phyloP scores from a whole-genome alignment of 441 rosid genomes.

The Bocquillonia castaneifolia region DNA sequence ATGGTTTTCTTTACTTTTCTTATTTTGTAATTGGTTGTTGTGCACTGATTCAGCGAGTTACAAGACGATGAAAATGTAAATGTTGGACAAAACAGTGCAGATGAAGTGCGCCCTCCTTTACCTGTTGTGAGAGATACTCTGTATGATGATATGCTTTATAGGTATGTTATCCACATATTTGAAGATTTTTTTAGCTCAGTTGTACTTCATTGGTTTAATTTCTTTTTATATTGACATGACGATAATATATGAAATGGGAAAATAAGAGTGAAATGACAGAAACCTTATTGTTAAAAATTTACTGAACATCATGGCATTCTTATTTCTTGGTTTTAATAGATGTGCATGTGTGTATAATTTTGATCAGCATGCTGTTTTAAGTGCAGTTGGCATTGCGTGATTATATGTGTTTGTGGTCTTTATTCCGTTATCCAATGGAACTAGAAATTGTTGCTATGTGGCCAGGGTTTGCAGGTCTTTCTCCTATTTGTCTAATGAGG shows the following conservation, averaged over 20 bases:
- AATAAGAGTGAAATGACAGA: not conserved
- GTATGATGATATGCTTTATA: constrained; percentile 60
- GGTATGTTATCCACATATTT: constrained; percentile 35
- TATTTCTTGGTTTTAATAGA: not conserved
- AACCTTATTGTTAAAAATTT: not conserved
- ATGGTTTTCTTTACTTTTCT: constrained; percentile 1
- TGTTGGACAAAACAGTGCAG: constrained; percentile 39
- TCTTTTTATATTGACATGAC: not conserved
- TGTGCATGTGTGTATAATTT: not conserved
- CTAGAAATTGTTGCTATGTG: not conserved
- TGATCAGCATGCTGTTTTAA: not conserved
- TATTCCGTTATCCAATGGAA: not conserved
- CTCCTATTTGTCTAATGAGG: not conserved
- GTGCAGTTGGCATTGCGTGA: not conserved
- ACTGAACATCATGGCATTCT: not conserved
- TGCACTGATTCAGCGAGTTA: constrained; percentile 35
- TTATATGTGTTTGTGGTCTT: not conserved
- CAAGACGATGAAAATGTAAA: constrained; percentile 32
- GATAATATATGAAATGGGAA: not conserved
- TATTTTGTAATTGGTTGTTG: constrained; percentile 14
- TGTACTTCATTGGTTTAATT: not conserved
- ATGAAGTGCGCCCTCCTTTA: constrained; percentile 85
- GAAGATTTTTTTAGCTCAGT: not conserved
- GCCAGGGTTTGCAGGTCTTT: not conserved
- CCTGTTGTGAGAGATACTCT: constrained; percentile 95